Evolutionary conservation across 257 asterid genomes (phyloP).

Genomic region (Solanum chilense): DNA sequence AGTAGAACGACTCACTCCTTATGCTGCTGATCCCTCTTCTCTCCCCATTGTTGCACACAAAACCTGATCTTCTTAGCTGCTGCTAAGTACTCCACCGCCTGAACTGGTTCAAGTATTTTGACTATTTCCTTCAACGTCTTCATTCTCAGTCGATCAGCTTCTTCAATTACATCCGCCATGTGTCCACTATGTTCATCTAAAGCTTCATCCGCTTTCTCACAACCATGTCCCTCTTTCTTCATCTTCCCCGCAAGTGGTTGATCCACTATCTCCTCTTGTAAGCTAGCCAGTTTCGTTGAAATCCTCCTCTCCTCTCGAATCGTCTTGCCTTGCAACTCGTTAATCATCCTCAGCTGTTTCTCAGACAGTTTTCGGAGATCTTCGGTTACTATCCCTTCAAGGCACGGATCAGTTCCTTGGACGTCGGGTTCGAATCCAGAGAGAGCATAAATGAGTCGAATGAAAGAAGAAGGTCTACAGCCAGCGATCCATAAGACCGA

Average conservation of each 20-base stretch:
- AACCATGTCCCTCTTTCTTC: neutral
- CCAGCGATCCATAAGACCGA: no score
- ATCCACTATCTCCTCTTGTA: conserved; percentile 37
- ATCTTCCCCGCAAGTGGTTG: conserved; percentile 18
- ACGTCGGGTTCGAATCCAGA: no score
- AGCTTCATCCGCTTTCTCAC: conserved; percentile 8
- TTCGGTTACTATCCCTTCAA: no score
- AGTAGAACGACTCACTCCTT: no score
- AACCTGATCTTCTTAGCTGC: conserved; percentile 35
- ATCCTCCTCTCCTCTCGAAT: conserved; percentile 28
- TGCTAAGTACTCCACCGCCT: conserved; percentile 38
- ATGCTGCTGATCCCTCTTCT: no score
- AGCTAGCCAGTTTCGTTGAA: conserved; percentile 7
- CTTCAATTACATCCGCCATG: conserved; percentile 25
- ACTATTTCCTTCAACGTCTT: conserved; percentile 16
- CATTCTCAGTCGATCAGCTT: conserved; percentile 36
- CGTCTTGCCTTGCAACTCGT: conserved; percentile 23
- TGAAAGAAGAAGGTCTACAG: no score
- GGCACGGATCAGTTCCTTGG: no score
- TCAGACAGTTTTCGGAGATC: no score
- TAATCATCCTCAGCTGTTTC: conserved; percentile 17
- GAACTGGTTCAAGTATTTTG: conserved; percentile 27
- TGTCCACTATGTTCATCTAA: conserved; percentile 19
- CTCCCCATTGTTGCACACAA: conserved; percentile 40
- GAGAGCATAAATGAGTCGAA: no score